phyloP scores from a whole-genome alignment of 1,284 basidiomycete genomes.

The Ceratobasidium papillatum region DNA sequence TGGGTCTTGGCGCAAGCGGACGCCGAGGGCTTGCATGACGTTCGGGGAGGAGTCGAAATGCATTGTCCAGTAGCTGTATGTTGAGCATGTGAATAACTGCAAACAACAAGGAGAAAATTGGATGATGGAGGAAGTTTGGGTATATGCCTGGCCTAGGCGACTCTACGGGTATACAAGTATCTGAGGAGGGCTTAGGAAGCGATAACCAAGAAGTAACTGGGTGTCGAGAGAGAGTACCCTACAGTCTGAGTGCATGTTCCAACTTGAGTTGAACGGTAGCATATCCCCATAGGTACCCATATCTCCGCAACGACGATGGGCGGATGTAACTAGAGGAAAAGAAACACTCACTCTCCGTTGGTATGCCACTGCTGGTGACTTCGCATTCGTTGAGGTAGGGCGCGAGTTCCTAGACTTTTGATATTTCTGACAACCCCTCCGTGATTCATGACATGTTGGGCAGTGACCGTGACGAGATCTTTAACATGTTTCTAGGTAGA shows the following conservation, averaged over 20 bases:
- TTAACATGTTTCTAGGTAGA: constrained; percentile 72
- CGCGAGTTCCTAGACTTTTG: constrained; percentile 76
- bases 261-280: too few species aligned
- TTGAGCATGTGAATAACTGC: constrained; percentile 12
- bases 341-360: constrained; percentile 76
- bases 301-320: too few species aligned
- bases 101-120: background rate
- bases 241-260: too few species aligned
- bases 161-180: constrained; percentile 4
- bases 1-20: constrained; percentile 77
- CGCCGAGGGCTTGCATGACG: constrained; percentile 69
- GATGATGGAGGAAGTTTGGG: background rate
- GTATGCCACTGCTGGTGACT: constrained; percentile 69
- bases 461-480: constrained; percentile 76
- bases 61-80: constrained; percentile 83
- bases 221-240: too few species aligned
- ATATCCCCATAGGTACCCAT: background rate
- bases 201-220: too few species aligned
- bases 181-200: too few species aligned
- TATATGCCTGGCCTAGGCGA: constrained; percentile 13
- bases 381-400: constrained; percentile 80
- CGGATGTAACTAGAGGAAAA: constrained; percentile 21
- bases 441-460: constrained; percentile 74
- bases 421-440: constrained; percentile 85
- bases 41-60: constrained; percentile 86